Percentiles rank a stretch among this genome's conserved stretches.
phyloP scores from a whole-genome alignment of 2,329 filamentous ascomycete species.

The Pseudogymnoascus sp. region DNA sequence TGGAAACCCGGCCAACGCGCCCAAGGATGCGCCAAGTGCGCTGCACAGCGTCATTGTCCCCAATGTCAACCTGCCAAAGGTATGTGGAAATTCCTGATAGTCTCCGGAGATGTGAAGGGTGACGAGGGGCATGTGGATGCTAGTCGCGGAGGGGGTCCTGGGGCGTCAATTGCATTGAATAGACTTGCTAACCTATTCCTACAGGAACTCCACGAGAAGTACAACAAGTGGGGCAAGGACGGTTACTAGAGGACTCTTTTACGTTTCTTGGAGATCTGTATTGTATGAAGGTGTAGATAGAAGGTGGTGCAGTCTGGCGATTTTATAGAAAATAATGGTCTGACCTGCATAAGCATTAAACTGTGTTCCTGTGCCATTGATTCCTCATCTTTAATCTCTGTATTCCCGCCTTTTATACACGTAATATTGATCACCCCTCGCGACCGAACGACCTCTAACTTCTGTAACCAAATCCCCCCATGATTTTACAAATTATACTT shows the following conservation, averaged over 20 bases:
- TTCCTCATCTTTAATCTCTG: neutral
- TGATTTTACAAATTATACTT: conserved; percentile 8
- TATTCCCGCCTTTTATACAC: conserved; percentile 3
- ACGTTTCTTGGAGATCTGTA: neutral
- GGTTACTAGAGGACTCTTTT: conserved; percentile 46
- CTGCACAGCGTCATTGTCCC: conserved; percentile 92
- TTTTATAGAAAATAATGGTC: conserved; percentile 9
- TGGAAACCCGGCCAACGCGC: conserved; percentile 66
- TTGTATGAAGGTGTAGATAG: conserved; percentile 8
- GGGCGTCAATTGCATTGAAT: neutral
- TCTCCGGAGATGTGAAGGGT: neutral
- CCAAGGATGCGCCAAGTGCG: conserved; percentile 87
- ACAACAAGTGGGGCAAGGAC: conserved; percentile 99
- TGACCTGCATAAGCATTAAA: neutral
- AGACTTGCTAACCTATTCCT: conserved; percentile 6
- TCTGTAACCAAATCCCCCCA: neutral
- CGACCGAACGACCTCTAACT: neutral
- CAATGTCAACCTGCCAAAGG: conserved; percentile 86
- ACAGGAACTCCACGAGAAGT: conserved; percentile 86
- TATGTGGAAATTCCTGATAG: conserved; percentile 34
- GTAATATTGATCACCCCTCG: neutral
- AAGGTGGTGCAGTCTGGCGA: neutral
- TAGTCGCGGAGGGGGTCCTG: neutral
- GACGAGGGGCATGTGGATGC: neutral
- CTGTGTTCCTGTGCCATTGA: neutral